phyloP scores from a whole-genome alignment of 306 rosid species.

The Albizia julibrissin region DNA sequence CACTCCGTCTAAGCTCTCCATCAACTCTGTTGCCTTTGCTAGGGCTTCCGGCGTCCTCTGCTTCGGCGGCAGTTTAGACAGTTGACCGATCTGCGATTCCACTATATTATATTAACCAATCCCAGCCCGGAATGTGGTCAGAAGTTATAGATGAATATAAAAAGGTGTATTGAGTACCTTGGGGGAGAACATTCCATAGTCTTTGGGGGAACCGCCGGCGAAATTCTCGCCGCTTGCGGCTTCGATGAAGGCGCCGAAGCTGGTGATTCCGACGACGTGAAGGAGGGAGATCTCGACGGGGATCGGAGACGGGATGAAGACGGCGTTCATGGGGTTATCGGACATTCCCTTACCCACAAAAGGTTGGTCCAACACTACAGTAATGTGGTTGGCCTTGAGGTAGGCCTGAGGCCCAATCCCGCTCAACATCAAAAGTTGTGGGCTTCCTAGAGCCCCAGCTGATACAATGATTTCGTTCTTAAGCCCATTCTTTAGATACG shows the following conservation, averaged over 20 bases:
- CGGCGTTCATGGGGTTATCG: conserved; percentile 77
- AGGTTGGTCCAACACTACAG: conserved; percentile 52
- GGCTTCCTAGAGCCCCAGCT: conserved; percentile 84
- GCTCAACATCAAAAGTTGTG: conserved; percentile 72
- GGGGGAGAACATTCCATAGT: conserved; percentile 69
- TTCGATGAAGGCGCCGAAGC: conserved; percentile 53
- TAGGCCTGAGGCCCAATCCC: conserved; percentile 63
- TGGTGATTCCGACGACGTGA: conserved; percentile 42
- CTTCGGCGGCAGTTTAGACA: conserved; percentile 39
- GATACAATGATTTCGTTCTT: conserved; percentile 60
- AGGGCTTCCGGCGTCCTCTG: conserved; percentile 63
- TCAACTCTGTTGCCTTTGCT: conserved; percentile 42
- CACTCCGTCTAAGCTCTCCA: conserved; percentile 42
- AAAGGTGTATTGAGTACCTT: conserved; percentile 12
- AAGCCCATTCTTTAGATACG: conserved; percentile 41
- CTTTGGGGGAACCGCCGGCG: conserved; percentile 44
- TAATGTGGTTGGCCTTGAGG: conserved; percentile 56
- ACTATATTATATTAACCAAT: background rate
- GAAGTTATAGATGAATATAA: background rate
- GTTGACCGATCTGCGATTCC: conserved; percentile 41
- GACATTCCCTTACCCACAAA: conserved; percentile 66
- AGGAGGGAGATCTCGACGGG: conserved; percentile 49
- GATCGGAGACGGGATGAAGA: conserved; percentile 68
- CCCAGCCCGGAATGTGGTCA: background rate
- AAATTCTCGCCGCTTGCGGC: conserved; percentile 79